phyloP scores from a whole-genome alignment of 306 rosid species.

The Macrotyloma uniflorum region DNA sequence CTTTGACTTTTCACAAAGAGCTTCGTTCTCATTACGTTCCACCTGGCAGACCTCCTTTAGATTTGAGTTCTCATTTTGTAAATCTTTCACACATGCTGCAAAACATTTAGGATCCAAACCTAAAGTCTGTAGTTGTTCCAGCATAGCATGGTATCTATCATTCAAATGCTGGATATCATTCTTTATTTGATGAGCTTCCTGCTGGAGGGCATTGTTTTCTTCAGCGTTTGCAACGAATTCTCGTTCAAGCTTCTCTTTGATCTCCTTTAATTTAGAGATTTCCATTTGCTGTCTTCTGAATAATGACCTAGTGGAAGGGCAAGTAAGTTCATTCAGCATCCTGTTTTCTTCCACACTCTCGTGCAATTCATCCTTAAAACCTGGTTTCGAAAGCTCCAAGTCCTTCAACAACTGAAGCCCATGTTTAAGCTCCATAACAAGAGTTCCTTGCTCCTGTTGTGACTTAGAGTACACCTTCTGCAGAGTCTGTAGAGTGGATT shows the following conservation, averaged over 20 bases:
- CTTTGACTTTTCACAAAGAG: conserved; percentile 68
- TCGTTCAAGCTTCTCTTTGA: conserved; percentile 81
- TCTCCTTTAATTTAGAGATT: conserved; percentile 74
- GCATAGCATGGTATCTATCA: conserved; percentile 67
- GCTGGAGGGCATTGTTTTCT: conserved; percentile 65
- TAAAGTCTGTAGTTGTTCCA: conserved; percentile 66
- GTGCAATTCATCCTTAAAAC: conserved; percentile 64
- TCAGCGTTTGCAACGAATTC: conserved; percentile 61
- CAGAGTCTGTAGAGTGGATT: conserved; percentile 68
- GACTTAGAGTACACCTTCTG: conserved; percentile 74
- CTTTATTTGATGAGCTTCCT: conserved; percentile 61
- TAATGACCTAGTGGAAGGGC: conserved; percentile 51
- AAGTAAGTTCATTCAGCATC: conserved; percentile 59
- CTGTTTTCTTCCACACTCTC: conserved; percentile 65
- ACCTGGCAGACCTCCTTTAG: conserved; percentile 60
- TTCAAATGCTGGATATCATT: conserved; percentile 65
- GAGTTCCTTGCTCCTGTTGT: conserved; percentile 82
- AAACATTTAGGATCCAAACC: conserved; percentile 73
- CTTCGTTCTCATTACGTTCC: conserved; percentile 66
- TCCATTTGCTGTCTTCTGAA: conserved; percentile 68
- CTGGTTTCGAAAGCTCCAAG: conserved; percentile 65
- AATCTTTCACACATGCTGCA: conserved; percentile 66
- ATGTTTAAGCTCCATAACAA: conserved; percentile 73
- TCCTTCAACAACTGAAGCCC: conserved; percentile 81
- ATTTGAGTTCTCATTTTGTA: conserved; percentile 69